phyloP scores from a whole-genome alignment of 1,139 yeast genomes.

The Pneumocystis wakefieldiae region DNA sequence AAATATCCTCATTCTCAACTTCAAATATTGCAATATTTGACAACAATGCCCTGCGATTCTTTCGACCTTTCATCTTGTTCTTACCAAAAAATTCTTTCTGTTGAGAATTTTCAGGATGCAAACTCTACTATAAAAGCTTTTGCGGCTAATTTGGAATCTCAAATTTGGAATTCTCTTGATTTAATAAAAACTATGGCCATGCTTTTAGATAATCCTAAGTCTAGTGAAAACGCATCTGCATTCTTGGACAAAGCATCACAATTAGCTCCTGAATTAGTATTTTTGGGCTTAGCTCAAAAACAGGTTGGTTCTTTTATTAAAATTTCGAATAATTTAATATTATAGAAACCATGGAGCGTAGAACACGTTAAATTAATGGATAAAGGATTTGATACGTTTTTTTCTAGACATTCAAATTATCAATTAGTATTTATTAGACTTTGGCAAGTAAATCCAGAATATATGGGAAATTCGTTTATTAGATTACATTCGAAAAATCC shows the following conservation, averaged over 20 bases:
- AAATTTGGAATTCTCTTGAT: constrained; percentile 18
- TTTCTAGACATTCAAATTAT: constrained; percentile 18
- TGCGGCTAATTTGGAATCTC: constrained; percentile 10
- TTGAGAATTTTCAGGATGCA: constrained; percentile 10
- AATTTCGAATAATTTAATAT: not conserved
- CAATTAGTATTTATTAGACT: constrained; percentile 14
- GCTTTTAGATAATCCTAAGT: constrained; percentile 21
- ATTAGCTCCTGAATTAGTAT: constrained; percentile 26
- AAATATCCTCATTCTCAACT: constrained; percentile 9
- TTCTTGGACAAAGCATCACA: constrained; percentile 19
- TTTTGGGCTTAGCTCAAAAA: constrained; percentile 24
- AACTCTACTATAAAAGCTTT: constrained; percentile 7
- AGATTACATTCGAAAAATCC: constrained; percentile 12
- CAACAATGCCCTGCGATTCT: constrained; percentile 5
- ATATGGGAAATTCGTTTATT: constrained; percentile 10
- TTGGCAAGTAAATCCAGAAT: constrained; percentile 14
- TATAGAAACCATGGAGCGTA: constrained; percentile 24
- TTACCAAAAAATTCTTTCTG: constrained; percentile 9
- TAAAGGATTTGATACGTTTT: constrained; percentile 24
- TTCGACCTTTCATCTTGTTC: constrained; percentile 12
- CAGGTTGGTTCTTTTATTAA: constrained; percentile 12
- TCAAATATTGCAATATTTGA: constrained; percentile 8
- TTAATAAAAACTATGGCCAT: constrained; percentile 22
- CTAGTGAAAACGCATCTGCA: constrained; percentile 19
- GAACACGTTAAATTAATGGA: constrained; percentile 23